Base-by-base conservation (phyloP, 2,329 filamentous ascomycete species). In the Xenoacremonium recifei region DNA sequence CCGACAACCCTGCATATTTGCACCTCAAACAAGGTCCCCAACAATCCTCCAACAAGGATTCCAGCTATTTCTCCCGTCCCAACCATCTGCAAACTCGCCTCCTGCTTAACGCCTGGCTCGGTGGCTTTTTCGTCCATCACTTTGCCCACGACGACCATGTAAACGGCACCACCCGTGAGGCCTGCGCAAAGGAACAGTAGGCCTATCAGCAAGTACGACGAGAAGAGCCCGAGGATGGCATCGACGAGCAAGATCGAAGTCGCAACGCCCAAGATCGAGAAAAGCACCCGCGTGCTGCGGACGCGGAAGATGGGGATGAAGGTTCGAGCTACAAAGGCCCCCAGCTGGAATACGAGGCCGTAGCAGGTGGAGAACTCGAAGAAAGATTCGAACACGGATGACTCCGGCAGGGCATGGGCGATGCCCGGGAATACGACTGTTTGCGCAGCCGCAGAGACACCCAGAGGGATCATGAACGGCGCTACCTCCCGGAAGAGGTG, bases 1-100 rank as follows among this genome's bases (percentile, higher is more conserved):
- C 23, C 23, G 23, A 27, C 7, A 13, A 7, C 23, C 13, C 7
- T 27, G 23, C 23, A 27, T 7, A 27, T 13, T 13, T 27, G 23
- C 13, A 13, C 13, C 34, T 63, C 62, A 2, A 63, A 21, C 10
- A 56, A 35, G 1, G 51, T 47, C 3, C 55, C 57, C 15, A 61
- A 5, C 4, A 64, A 23, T 2, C 55, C 53, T 3, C 62, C 63
- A 15, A 51, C 30, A 1, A 63, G 30, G 4, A 50, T 20, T 3
- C 63, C 63, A 5, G 42, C 52, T 5, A 58, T 55, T 27, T 65
- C 61, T 3, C 61, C 63, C 4, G 40, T 49, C 1, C 61, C 58
- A 1, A 59, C 53, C 2, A 48, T 31, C 13, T 64, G 60, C 0
- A 66, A 47, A 13, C 51, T 44, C n/a, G 65, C 60, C 23, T 62